Conservation (phyloP, 2,329 filamentous ascomycete genomes). For the Aspergillus sp. region DNA sequence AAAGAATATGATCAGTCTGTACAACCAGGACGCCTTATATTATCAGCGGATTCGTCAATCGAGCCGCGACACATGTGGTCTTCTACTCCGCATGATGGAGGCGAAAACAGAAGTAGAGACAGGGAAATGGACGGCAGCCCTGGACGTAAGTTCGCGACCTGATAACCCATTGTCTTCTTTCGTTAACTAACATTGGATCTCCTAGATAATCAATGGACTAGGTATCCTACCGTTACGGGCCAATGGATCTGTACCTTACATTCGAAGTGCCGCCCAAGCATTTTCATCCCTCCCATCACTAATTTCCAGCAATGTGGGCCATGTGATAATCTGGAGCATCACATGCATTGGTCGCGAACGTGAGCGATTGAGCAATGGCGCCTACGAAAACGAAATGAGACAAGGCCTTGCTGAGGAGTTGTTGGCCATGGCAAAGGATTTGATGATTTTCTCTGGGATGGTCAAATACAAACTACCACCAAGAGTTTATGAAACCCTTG, state of each 20-base stretch:
- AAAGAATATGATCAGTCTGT: slow-evolving; percentile 61
- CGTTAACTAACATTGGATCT: slow-evolving; percentile 11
- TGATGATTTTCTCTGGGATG: slow-evolving; percentile 92
- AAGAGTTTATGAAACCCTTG: slow-evolving; percentile 83
- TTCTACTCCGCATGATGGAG: slow-evolving; percentile 61
- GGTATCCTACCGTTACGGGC: slow-evolving; percentile 79
- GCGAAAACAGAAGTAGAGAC: slow-evolving; percentile 61
- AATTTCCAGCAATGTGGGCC: slow-evolving; percentile 85
- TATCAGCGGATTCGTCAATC: slow-evolving; percentile 58
- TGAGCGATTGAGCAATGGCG: slow-evolving; percentile 65
- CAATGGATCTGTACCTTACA: slow-evolving; percentile 70
- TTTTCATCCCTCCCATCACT: slow-evolving; percentile 78
- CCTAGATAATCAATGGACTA: slow-evolving; percentile 69
- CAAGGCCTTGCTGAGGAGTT: slow-evolving; percentile 64
- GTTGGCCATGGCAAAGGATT: slow-evolving; percentile 78
- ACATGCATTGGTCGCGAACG: slow-evolving; percentile 79
- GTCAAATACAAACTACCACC: slow-evolving; percentile 87
- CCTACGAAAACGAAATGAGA: slow-evolving; percentile 62
- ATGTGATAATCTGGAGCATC: slow-evolving; percentile 91
- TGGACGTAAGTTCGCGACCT: slow-evolving; percentile 58
- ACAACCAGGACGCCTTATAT: slow-evolving; percentile 61
- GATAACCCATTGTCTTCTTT: neutral
- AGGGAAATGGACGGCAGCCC: slow-evolving; percentile 59
- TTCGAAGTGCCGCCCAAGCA: slow-evolving; percentile 76
- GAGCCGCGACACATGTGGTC: slow-evolving; percentile 59